Percentiles rank a stretch among this genome's conserved stretches.
Conservation (phyloP, 495 filamentous ascomycete species). For the Podospora fimiseda region DNA sequence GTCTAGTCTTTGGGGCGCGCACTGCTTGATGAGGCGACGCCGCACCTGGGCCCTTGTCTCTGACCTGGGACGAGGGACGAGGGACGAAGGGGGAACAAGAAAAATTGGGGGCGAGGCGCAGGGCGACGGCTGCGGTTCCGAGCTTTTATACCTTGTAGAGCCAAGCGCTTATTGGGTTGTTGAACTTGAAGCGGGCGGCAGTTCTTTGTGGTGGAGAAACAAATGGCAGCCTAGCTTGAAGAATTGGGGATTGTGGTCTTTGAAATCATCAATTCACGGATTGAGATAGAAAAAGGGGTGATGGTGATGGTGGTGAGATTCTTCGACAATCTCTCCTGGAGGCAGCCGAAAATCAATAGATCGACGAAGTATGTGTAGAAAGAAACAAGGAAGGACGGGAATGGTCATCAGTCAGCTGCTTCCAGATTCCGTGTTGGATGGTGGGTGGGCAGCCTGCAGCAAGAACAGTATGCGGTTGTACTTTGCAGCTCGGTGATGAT, state of each 20-base stretch:
- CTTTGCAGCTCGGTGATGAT: neutral
- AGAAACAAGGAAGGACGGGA: neutral
- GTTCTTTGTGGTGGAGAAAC: no score
- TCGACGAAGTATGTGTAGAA: no score
- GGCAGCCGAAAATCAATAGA: constrained; percentile 1
- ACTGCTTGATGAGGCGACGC: constrained; percentile 10
- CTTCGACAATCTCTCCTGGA: neutral
- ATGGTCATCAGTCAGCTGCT: neutral
- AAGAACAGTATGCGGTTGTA: neutral
- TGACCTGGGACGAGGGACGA: constrained; percentile 8
- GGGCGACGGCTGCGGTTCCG: constrained; percentile 21
- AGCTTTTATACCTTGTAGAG: constrained; percentile 9
- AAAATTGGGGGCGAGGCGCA: constrained; percentile 24
- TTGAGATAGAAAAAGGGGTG: neutral
- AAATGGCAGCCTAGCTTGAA: neutral
- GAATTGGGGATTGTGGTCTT: neutral
- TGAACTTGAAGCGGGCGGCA: no score
- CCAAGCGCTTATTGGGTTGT: constrained; percentile 14
- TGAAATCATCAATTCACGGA: neutral
- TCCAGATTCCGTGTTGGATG: neutral
- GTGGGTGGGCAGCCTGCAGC: constrained; percentile 1
- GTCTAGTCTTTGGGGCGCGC: constrained; percentile 6
- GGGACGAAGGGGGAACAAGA: constrained; percentile 4
- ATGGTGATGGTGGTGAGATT: neutral
- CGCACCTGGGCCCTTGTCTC: neutral